Percentiles rank a stretch among this genome's conserved stretches.
These are phyloP conservation scores for Euclidium syriacum DNA, from an alignment of 345 rosid species.

Conservation along the genomic window DNA sequence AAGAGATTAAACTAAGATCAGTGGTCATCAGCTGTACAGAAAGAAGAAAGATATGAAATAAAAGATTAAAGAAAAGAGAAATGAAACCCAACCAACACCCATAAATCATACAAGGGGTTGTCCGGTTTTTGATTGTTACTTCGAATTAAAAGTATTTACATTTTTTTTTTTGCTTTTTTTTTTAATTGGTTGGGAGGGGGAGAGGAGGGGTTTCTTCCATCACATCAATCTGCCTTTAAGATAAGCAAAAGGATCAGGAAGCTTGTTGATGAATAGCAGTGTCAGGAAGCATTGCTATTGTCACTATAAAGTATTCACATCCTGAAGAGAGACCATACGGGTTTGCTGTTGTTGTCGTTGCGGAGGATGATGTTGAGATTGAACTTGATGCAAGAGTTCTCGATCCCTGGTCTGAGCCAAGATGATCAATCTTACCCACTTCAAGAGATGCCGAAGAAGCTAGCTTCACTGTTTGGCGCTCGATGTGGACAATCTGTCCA, in stretches of 20 bases:
- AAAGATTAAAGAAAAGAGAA: background rate
- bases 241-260: constrained; percentile 77
- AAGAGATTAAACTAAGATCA: constrained; percentile 31
- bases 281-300: constrained; percentile 97
- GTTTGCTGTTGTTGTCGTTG: constrained; percentile 44
- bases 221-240: constrained; percentile 64
- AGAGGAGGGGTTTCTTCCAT: constrained; percentile 55
- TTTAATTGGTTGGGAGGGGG: no score
- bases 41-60: constrained; percentile 27
- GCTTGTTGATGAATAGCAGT: constrained; percentile 62
- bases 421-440: constrained; percentile 36
- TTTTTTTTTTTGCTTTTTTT: background rate
- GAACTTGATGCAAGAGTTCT: constrained; percentile 54
- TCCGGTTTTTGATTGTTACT: constrained; percentile 17
- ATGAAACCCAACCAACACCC: constrained; percentile 28
- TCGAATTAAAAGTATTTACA: constrained; percentile 17
- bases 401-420: constrained; percentile 44
- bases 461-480: constrained; percentile 68
- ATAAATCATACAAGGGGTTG: constrained; percentile 17
- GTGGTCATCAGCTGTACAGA: constrained; percentile 46
- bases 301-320: constrained; percentile 86
- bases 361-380: constrained; percentile 15
- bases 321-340: constrained; percentile 82
- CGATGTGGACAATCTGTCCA: constrained; percentile 90
- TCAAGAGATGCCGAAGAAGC: constrained; percentile 39